A percentile compares a stretch with the other conserved stretches of the same genome.
Evolutionary conservation across 768 basidiomycete species (phyloP).

Genomic region (Jaapia argillacea): DNA sequence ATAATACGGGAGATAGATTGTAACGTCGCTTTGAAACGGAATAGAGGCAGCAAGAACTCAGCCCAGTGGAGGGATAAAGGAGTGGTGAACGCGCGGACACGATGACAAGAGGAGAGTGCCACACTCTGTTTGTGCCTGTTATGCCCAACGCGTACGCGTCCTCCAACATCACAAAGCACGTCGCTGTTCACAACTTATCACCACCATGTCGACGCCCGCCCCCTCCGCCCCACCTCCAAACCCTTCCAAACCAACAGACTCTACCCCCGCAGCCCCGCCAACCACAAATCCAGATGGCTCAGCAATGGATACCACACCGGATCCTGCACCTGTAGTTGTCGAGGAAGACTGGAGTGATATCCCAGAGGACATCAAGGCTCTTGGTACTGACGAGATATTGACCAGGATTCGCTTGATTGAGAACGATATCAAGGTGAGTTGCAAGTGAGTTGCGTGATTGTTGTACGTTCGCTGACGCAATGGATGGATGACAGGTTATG

Average conservation of each 20-base stretch:
- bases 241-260: slow-evolving; percentile 28
- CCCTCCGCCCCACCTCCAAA: slow-evolving; percentile 31
- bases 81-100: too few species aligned
- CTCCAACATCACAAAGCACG: too few species aligned
- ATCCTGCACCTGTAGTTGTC: slow-evolving; percentile 46
- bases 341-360: slow-evolving; percentile 90
- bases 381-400: slow-evolving; percentile 78
- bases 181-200: too few species aligned
- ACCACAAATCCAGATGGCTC: slow-evolving; percentile 18
- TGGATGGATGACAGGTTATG: slow-evolving; percentile 65
- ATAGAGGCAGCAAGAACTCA: too few species aligned
- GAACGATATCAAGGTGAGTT: slow-evolving; percentile 84
- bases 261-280: slow-evolving; percentile 23
- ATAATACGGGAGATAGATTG: too few species aligned
- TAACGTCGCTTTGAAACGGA: too few species aligned
- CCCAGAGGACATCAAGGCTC: slow-evolving; percentile 73
- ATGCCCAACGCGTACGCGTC: too few species aligned
- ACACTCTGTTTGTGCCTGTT: too few species aligned
- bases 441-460: neutral
- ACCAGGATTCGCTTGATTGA: slow-evolving; percentile 90
- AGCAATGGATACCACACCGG: slow-evolving; percentile 75
- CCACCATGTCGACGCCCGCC: slow-evolving; percentile 46
- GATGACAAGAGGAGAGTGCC: too few species aligned
- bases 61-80: too few species aligned
- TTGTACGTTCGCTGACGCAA: neutral